Base-by-base conservation (phyloP, 2,329 filamentous ascomycete genomes). In the Chaetomium globosum region DNA sequence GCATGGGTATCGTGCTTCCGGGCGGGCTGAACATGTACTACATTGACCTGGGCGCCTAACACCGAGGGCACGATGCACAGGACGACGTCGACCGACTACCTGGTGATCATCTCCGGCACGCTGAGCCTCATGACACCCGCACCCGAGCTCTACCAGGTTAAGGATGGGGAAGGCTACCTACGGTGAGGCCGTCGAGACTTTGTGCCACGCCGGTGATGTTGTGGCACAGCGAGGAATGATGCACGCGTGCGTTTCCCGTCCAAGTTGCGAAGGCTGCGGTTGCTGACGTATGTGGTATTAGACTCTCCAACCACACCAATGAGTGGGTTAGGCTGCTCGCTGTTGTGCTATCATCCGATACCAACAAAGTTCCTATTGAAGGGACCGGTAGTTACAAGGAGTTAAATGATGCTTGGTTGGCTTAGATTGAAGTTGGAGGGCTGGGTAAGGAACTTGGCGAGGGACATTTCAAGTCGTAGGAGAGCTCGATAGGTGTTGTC, bases 21-120 rank as follows among this genome's bases (percentile, higher is more conserved):
- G 59, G 59, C 59, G 59, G 59, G 49, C 49, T 61, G 31, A 54
- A 61, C 59, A 53, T 61, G 59, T 61, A 61, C 59, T 61, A 61
- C 59, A n/a, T 61, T 1, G 59, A 61, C 59, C 13, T 61, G 23
- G 23, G 59, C 59, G 49, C 59, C 59, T 16, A 28, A 46, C 59
- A 61, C 59, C 16, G 59, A 61, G 49, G 59, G 59, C 33, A 61
- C 59, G 16, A 61, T 61, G 59, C 59, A 61, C 59, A 33, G 59
- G 8, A 61, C 59, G 19, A 61, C 59, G 3, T 61, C 59, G 23
- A 54, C 59, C 33, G 59, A 61, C 49, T 61, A 61, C 19, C 49
- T 61, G 49, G 59, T 61, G 49, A 7, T 61, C 13, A 19, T 61
- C 23, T 61, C 59, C 16, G 59, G 59, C 48, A 46, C 28, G 49